Evolutionary conservation across 106 monocot genomes (phyloP), one percentile per base, ranked within the genome.

Genomic region (Dendrobium catenatum): DNA sequence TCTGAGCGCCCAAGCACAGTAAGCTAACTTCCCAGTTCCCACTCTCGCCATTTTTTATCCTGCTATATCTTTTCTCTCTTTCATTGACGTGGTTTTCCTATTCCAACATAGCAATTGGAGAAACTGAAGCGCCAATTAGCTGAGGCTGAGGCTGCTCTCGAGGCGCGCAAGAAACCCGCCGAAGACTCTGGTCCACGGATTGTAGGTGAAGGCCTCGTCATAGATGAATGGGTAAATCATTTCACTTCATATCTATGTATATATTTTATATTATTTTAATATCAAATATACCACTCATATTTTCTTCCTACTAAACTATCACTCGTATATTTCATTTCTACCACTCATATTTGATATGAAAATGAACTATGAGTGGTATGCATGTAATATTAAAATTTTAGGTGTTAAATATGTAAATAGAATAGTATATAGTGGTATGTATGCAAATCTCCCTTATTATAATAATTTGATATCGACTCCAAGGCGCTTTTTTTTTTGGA

Each of bases 131-230:
- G 84, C 42, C 84, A 86, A 43, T 78, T 89, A n/a, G 87, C 89
- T 8, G 89, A 87, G 80, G 89, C 89, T 0, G 89, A 89, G 51
- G 87, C 89, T 20, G 85, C 89, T 51, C 87, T 89, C n/a, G 89
- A 89, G 80, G 74, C 89, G 41, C 82, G 89, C 18, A 89, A 87
- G 77, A 89, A 87, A 47, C 87, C 89, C 44, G 82, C 83, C 26
- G 89, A 89, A 77, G 89, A 87, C 49, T 27, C 86, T 3, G 89
- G 82, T 74, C 87, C 86, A 5, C 76, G 84, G 22, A 68, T 89
- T 58, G 82, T 89, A 24, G 86, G 89, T 17, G 89, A 89, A 85
- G 89, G 89, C 68, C 89, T 89, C 31, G 87, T 89, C 20, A 89
- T 89, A 33, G 89, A 89, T 59, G 89, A 89, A 89, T 89, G 89